Percentiles rank a stretch among this genome's conserved stretches.
These are phyloP conservation scores for Dianthus caryophyllus DNA, from an alignment of 148 eudicot genomes.

Conservation along the genomic window DNA sequence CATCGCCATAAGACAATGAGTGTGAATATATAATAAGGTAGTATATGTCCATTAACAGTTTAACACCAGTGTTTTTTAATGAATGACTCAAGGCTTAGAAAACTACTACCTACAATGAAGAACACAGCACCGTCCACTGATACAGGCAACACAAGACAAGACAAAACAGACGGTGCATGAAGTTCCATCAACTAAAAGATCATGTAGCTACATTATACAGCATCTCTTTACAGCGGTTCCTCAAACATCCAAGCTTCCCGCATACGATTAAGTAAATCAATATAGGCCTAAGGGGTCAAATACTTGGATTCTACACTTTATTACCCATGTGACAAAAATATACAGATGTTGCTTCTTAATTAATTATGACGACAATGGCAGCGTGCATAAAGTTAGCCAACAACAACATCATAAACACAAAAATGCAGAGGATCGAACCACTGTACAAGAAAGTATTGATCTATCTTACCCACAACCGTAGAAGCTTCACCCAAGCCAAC, in stretches of 20 bases:
- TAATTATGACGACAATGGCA: not conserved
- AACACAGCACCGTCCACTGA: not conserved
- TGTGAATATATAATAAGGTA: not conserved
- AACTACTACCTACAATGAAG: not conserved
- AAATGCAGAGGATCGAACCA: not conserved
- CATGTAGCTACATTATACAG: not conserved
- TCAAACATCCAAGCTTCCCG: not conserved
- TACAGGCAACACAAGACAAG: not conserved
- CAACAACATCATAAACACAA: not conserved
- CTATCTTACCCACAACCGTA: conserved; percentile 39
- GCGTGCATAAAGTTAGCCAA: not conserved
- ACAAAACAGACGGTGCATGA: not conserved
- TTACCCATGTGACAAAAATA: not conserved
- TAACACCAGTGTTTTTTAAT: not conserved
- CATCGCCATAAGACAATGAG: not conserved
- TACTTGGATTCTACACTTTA: not conserved
- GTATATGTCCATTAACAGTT: not conserved
- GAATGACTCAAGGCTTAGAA: not conserved
- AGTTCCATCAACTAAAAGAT: not conserved
- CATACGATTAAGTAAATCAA: no score
- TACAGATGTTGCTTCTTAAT: not conserved
- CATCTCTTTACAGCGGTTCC: not conserved
- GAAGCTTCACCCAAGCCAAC: conserved; percentile 34
- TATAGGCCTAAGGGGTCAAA: not conserved
- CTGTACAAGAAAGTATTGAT: not conserved